Conservation (phyloP, 345 rosid genomes). For the Syzygium grande region DNA sequence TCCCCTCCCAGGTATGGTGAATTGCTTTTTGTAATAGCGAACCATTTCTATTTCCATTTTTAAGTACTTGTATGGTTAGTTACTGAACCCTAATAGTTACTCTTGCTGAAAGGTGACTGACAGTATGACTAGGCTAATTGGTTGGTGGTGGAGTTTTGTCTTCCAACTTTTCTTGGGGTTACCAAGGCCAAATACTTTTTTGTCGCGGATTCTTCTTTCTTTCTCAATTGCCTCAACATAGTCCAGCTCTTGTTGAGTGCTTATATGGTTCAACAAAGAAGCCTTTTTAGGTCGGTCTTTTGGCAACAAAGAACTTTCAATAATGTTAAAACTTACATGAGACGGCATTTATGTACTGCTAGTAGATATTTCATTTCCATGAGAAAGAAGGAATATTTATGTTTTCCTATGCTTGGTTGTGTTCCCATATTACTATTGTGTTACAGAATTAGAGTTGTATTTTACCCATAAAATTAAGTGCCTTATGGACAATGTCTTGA, state of each 20-base stretch:
- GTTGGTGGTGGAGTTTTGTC: background rate
- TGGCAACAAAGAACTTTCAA: background rate
- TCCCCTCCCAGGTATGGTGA: slow-evolving; percentile 70
- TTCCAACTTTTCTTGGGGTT: background rate
- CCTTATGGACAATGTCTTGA: background rate
- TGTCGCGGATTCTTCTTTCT: background rate
- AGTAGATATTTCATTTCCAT: background rate
- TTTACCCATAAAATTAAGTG: background rate
- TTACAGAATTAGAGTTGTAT: background rate
- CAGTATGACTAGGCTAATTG: background rate
- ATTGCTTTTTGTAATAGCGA: background rate
- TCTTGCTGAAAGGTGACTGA: background rate
- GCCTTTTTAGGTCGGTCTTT: background rate
- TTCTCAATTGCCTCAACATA: background rate
- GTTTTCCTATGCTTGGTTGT: background rate
- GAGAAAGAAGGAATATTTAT: background rate
- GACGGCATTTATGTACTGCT: background rate
- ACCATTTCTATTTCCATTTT: background rate
- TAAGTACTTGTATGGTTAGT: background rate
- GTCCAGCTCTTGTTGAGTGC: background rate
- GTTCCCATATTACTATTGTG: background rate
- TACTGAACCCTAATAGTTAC: background rate
- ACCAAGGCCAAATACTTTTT: background rate
- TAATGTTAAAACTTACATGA: background rate
- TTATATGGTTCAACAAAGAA: background rate